Percentiles rank a stretch among this genome's conserved stretches.
phyloP scores from a whole-genome alignment of 2,329 filamentous ascomycete genomes.

The Microdochium trichocladiopsis region DNA sequence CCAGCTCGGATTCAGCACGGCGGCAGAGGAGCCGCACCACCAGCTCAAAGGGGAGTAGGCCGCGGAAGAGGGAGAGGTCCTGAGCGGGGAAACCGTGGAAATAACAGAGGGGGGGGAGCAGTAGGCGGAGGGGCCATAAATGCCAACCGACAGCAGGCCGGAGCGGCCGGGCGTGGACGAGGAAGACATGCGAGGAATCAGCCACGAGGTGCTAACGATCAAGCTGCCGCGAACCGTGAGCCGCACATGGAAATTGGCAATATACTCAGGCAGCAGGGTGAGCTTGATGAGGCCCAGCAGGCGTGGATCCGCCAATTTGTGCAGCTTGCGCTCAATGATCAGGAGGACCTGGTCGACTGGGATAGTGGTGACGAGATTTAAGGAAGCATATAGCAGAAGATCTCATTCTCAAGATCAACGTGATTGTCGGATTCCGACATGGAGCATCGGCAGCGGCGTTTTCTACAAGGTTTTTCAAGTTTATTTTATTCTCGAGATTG shows the following conservation, averaged over 20 bases:
- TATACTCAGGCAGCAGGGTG: constrained; percentile 14
- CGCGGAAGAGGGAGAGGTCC: constrained; percentile 16
- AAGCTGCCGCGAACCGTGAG: constrained; percentile 3
- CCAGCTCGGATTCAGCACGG: constrained; percentile 17
- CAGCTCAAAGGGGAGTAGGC: too few species aligned
- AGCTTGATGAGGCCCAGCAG: constrained; percentile 36
- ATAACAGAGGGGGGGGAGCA: constrained; percentile 8
- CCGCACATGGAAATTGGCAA: constrained; percentile 13
- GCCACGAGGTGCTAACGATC: neutral
- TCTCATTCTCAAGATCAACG: too few species aligned
- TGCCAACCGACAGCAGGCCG: constrained; percentile 9
- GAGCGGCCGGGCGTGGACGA: neutral
- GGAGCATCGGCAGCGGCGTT: too few species aligned
- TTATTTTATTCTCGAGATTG: too few species aligned
- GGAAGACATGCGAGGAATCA: neutral
- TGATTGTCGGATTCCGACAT: too few species aligned
- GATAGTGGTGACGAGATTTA: constrained; percentile 29
- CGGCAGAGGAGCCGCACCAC: constrained; percentile 18
- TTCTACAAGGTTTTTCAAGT: too few species aligned
- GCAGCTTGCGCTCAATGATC: constrained; percentile 43
- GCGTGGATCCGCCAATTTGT: constrained; percentile 50
- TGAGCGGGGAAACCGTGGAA: constrained; percentile 13
- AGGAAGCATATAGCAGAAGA: too few species aligned
- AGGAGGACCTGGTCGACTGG: constrained; percentile 38
- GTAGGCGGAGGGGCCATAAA: constrained; percentile 16